Percentiles rank a stretch among this genome's conserved stretches.
phyloP scores from a whole-genome alignment of 176 grass and related monocot species.

The Areca catechu region DNA sequence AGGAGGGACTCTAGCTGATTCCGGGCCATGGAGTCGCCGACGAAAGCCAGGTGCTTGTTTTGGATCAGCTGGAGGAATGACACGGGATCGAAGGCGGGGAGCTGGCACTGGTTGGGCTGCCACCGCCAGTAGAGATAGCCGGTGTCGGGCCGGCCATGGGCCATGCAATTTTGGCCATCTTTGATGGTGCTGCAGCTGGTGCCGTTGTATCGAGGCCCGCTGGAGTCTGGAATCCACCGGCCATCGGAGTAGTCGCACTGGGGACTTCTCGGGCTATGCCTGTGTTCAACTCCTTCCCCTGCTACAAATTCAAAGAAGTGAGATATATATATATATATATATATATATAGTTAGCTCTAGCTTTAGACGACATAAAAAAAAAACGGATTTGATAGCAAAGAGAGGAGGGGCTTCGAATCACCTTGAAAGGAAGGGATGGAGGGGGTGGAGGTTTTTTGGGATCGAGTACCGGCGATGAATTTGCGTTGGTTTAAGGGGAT shows the following conservation, averaged over 20 bases:
- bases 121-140: conserved; percentile 63
- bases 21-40: conserved; percentile 58
- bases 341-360: too few relatives aligned
- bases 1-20: conserved; percentile 70
- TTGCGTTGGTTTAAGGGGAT: neutral
- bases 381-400: too few relatives aligned
- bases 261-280: neutral
- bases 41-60: conserved; percentile 53
- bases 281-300: too few relatives aligned
- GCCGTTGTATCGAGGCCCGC: conserved; percentile 40
- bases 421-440: neutral
- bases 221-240: conserved; percentile 33
- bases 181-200: conserved; percentile 59
- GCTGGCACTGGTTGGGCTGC: conserved; percentile 38
- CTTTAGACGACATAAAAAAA: too few relatives aligned
- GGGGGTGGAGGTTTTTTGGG: too few relatives aligned
- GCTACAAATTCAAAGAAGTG: too few relatives aligned
- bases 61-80: conserved; percentile 35
- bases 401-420: neutral
- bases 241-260: conserved; percentile 52
- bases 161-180: conserved; percentile 57
- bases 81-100: conserved; percentile 36
- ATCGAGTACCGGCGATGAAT: neutral
- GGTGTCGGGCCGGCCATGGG: conserved; percentile 54
- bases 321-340: too few relatives aligned